These are phyloP conservation scores for Mortierella sp. DNA, from an alignment of 371 early-diverging fungal genomes.

Conservation along the genomic window DNA sequence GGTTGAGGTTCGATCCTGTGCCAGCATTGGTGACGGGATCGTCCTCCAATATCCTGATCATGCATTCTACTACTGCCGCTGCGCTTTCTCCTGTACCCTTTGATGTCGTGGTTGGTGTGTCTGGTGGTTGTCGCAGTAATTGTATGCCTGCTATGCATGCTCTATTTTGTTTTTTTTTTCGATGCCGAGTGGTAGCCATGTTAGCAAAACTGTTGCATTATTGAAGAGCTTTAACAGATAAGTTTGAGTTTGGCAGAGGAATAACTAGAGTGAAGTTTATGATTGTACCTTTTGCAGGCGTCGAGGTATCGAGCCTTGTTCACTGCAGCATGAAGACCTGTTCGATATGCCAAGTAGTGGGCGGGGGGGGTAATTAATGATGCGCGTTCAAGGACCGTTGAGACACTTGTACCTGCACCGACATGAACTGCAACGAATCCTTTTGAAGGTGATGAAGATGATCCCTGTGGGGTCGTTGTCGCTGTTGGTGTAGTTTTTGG, in stretches of 20 bases:
- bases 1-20: conserved; percentile 86
- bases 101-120: conserved; percentile 25
- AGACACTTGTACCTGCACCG: conserved; percentile 63
- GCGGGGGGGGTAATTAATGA: background rate
- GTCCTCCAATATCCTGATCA: conserved; percentile 58
- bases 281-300: conserved; percentile 61
- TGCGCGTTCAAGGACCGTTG: background rate
- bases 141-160: conserved; percentile 39
- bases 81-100: conserved; percentile 27
- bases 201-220: background rate
- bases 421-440: conserved; percentile 73
- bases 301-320: conserved; percentile 63
- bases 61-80: conserved; percentile 61
- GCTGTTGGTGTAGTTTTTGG: background rate
- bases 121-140: conserved; percentile 31
- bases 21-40: conserved; percentile 69
- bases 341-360: background rate
- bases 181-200: background rate
- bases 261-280: background rate
- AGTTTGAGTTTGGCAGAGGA: background rate
- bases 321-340: conserved; percentile 58
- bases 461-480: background rate
- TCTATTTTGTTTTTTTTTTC: conserved; percentile 6
- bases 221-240: no score
- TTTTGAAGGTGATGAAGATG: conserved; percentile 5